Evolutionary conservation across 306 rosid species (phyloP).

Genomic region (Carpinus fangiana): DNA sequence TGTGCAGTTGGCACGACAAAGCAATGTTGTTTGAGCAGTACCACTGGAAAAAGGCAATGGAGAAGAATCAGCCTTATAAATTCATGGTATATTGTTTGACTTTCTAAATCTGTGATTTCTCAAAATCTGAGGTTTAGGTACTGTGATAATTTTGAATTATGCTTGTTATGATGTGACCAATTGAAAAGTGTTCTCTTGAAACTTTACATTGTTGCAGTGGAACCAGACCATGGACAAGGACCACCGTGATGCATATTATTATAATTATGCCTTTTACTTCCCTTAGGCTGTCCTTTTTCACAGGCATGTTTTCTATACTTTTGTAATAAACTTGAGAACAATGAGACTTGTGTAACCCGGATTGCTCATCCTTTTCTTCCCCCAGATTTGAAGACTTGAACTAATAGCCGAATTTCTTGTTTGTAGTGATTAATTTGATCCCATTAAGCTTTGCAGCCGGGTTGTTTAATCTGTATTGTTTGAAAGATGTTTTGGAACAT

Average conservation of each 20-base stretch:
- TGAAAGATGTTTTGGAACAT: neutral
- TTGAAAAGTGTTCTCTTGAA: slow-evolving; percentile 8
- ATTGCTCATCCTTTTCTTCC: slow-evolving; percentile 1
- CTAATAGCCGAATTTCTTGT: neutral
- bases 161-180: slow-evolving; percentile 18
- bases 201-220: slow-evolving; percentile 66
- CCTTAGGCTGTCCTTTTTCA: slow-evolving; percentile 43
- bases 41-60: slow-evolving; percentile 81
- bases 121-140: slow-evolving; percentile 1
- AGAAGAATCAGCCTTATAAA: slow-evolving; percentile 67
- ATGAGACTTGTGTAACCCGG: slow-evolving; percentile 14
- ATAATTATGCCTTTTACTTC: slow-evolving; percentile 77
- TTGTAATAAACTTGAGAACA: slow-evolving; percentile 29
- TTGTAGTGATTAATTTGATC: neutral
- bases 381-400: slow-evolving; percentile 2
- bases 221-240: slow-evolving; percentile 71
- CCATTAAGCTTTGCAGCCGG: neutral
- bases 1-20: slow-evolving; percentile 86
- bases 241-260: slow-evolving; percentile 62
- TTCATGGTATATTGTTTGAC: slow-evolving; percentile 49
- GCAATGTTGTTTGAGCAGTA: slow-evolving; percentile 77
- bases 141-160: slow-evolving; percentile 2
- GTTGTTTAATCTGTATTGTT: neutral
- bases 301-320: slow-evolving; percentile 17
- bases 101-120: neutral